Percentiles rank a stretch among this genome's conserved stretches.
Evolutionary conservation across 75 land plant species (phyloP).

Genomic region (Selaginella moellendorffii): DNA sequence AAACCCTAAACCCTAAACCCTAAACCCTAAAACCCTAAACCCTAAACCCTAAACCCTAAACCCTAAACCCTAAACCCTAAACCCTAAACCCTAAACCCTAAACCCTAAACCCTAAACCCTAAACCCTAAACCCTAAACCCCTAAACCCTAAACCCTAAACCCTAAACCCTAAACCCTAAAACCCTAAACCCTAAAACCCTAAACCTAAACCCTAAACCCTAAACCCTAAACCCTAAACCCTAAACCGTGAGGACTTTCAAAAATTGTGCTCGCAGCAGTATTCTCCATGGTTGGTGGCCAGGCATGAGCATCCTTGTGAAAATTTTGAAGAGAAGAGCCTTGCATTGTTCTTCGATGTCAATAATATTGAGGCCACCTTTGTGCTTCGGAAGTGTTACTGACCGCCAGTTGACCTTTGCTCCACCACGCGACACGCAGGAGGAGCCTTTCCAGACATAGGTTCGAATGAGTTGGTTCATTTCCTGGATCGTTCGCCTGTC

Average conservation of each 20-base stretch:
- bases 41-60: conserved; percentile 20
- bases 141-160: conserved; percentile 12
- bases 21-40: conserved; percentile 24
- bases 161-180: conserved; percentile 13
- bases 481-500: too few relatives aligned
- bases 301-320: too few relatives aligned
- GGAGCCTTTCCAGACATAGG: too few relatives aligned
- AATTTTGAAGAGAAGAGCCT: too few relatives aligned
- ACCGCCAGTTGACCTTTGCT: too few relatives aligned
- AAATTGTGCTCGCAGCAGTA: too few relatives aligned
- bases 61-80: conserved; percentile 35
- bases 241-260: conserved; percentile 15
- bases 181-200: conserved; percentile 12
- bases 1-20: conserved; percentile 16
- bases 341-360: too few relatives aligned
- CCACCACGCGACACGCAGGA: too few relatives aligned
- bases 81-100: conserved; percentile 35
- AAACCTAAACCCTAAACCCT: conserved; percentile 15
- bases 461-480: too few relatives aligned
- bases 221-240: conserved; percentile 16
- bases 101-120: conserved; percentile 28
- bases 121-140: conserved; percentile 14
- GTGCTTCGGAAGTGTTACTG: too few relatives aligned
- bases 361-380: too few relatives aligned
- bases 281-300: too few relatives aligned